Evolutionary conservation across 495 filamentous ascomycete genomes (phyloP), one percentile per base, ranked within the genome.

Genomic region (Penicillium goetzii): DNA sequence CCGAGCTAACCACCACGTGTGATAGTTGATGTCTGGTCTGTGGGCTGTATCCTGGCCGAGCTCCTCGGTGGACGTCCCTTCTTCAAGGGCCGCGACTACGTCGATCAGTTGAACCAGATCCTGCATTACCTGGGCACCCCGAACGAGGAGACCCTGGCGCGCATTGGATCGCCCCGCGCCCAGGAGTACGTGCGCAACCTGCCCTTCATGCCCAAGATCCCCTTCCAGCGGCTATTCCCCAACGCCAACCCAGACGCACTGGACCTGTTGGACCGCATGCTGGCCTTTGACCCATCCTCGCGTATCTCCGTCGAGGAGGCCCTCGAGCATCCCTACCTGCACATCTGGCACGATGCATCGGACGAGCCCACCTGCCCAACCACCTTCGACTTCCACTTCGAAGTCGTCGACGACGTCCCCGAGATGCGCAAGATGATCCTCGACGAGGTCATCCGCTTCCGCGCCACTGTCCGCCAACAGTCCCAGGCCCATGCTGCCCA

Each of bases 111-210:
- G 68, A 98, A 98, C 83, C 96, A 98, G 78, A 99, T 99, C 73
- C 85, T 99, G 51, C 94, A 98, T 82, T 97, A 96, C 78, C 88
- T 99, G 36, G 95, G 95, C 51, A 99, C 95, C 0, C 95, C 95
- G 11, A 95, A 92, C 71, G 95, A 98, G 74, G 92, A 96, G 72
- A 99, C 95, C 0, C 85, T 99, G 26, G 89, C 86, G 32, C 92
- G 95, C 57, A 98, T 99, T 69, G 96, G 95, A 33, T 97, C 93
- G 2, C 93, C 95, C 3, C 88, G 96, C 61, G 95, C 95, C 9
- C 95, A 99, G 75, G 95, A 99, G 73, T 99, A 99, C 76, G 95
- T 99, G 58, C 92, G 95, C 76, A 98, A 98, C 81, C 83, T 99
- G 50, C 95, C 94, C 2, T 96, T 86, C 80, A 99, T 98, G 94